Evolutionary conservation across 2,329 filamentous ascomycete species (phyloP), one percentile per base, ranked within the genome.

Genomic region (Aspergillus amoenus): DNA sequence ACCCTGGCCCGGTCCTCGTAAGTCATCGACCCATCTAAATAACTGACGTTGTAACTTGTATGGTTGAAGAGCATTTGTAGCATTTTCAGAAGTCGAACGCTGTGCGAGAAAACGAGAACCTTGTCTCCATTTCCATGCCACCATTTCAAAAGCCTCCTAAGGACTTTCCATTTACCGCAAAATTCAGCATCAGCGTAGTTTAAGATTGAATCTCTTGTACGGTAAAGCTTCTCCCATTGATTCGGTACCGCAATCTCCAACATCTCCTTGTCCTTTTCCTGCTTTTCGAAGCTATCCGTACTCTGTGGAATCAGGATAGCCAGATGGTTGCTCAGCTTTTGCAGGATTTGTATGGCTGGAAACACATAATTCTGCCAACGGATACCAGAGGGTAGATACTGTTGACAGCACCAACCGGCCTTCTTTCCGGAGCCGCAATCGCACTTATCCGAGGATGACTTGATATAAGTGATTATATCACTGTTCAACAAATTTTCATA

Each of bases 91-190:
- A 99, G 79, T 2, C 90, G 85, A 4, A 97, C 92, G 58, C 89
- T 95, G 68, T 97, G 93, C 0, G 91, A 96, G 72, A 99, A 99
- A 2, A 99, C 88, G 0, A 99, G 82, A 0, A 97, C 94, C 73
- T 97, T 99, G 76, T 97, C 92, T 13, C 91, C 91, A 67, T 89
- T 92, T 13, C 84, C 81, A 69, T 96, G 85, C 94, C 94, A 99
- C 73, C 94, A 93, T 55, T 87, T 88, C 6, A 99, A 82, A 4
- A 99, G 79, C 66, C 91, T 93, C 71, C 88, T 90, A 30, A 99
- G 74, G 1, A 99, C 86, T 69, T 91, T 92, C 94, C 94, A 99
- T 74, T 99, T 99, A 3, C 94, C 94, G 68, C 94, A 99, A 63
- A 93, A 97, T 56, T 95, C 89, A 0, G 91, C 88, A 65, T 96